Base-by-base conservation (phyloP, 2,329 filamentous ascomycete species). In the Daldinia eschscholtzii region DNA sequence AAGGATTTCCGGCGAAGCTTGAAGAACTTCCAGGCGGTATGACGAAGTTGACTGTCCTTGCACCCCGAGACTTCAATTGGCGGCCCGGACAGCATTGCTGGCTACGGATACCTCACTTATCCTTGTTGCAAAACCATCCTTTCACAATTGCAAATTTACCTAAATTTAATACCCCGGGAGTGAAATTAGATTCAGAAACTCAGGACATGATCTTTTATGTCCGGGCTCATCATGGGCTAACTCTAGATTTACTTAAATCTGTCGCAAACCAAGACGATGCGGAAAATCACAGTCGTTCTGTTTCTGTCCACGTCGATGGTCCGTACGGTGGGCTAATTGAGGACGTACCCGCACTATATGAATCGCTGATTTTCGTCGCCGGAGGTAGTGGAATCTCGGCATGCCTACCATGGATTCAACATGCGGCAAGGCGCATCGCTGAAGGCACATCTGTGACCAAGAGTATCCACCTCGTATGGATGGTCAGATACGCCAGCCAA, bases 181-280 rank as follows among this genome's bases (percentile, higher is more conserved):
- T 48, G 1, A 59, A 44, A n/a, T 20, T 13, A 15, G 57, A 52
- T 10, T 46, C 69, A 12, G 66, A 71, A 18, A 48, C 42, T 7
- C 59, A 71, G 13, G 66, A 69, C 5, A 64, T 71, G 66, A 57
- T 65, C n/a, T 64, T 71, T 30, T 71, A 71, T 18, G 61, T 71
- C 41, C 63, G 69, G 9, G 69, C 69, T n/a, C 69, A 67, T 23
- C 69, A 65, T 39, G 66, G 69, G 4, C 50, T 71, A n/a, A 71
- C 69, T 42, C 57, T 69, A 6, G 69, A 71, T 39, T 15, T 71
- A 4, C 60, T 71, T 3, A 69, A 65, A 28, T 71, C 69, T 2
- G 58, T 69, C 20, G 57, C 59, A 33, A 64, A 67, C 6, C 57
- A 67, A 44, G 69, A 69, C 5, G 26, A 61, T 2, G 48, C 50